Percentiles rank a stretch among this genome's conserved stretches.
phyloP scores from a whole-genome alignment of 2,329 filamentous ascomycete species.

The Pseudocercospora pini-densiflorae region DNA sequence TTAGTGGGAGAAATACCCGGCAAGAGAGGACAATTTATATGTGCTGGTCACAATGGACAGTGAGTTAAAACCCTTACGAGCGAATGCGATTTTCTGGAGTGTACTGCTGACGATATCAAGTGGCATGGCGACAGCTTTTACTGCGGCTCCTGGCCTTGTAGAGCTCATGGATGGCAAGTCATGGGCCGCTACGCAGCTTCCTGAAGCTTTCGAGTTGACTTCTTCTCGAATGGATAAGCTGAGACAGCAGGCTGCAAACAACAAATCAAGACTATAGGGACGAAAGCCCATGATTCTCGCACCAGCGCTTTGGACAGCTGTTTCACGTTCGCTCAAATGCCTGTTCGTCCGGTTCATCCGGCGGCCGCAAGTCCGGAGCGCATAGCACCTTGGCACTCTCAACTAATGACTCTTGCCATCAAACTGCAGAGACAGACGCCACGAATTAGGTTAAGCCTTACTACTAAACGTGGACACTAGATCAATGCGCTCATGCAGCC shows the following conservation, averaged over 20 bases:
- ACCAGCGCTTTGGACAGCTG: too few species aligned
- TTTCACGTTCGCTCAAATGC: too few species aligned
- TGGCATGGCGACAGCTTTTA: not conserved
- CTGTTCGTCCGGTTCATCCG: too few species aligned
- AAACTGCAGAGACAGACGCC: too few species aligned
- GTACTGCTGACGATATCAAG: not conserved
- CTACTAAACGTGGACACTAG: not conserved
- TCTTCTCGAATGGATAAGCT: not conserved
- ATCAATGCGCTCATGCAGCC: not conserved
- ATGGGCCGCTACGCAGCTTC: not conserved
- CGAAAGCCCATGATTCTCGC: not conserved
- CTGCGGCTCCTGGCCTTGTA: conserved; percentile 2
- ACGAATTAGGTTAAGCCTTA: too few species aligned
- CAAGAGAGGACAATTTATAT: not conserved
- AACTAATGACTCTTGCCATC: too few species aligned
- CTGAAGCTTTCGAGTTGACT: not conserved
- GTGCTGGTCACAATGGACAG: conserved; percentile 1
- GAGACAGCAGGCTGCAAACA: not conserved
- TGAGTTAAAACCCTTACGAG: not conserved
- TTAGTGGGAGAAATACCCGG: not conserved
- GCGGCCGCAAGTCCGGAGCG: too few species aligned
- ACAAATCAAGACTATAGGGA: not conserved
- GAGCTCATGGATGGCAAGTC: not conserved
- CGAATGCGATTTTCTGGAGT: too few species aligned
- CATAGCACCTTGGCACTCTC: too few species aligned